A percentile compares a stretch with the other conserved stretches of the same genome.
These are phyloP conservation scores for Tolypocladium album DNA, from an alignment of 2,329 filamentous ascomycete species.

Conservation along the genomic window DNA sequence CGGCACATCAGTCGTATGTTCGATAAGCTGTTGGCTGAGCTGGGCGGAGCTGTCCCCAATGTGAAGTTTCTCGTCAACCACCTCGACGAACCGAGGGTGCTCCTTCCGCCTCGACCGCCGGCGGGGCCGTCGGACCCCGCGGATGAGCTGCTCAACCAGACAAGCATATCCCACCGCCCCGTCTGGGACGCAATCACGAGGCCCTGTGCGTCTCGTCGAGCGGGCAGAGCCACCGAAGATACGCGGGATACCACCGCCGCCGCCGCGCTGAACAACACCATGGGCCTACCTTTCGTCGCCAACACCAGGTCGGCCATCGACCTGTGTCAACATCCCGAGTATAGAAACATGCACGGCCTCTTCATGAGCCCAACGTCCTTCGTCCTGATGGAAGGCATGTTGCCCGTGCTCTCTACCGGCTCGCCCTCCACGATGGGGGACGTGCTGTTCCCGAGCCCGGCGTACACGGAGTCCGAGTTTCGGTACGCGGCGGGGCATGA, in stretches of 20 bases:
- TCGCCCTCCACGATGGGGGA: constrained; percentile 36
- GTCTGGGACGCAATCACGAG: constrained; percentile 21
- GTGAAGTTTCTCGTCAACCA: constrained; percentile 33
- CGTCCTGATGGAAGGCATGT: constrained; percentile 22
- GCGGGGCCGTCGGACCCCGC: neutral
- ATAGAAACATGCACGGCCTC: constrained; percentile 31
- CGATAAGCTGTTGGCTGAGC: constrained; percentile 16
- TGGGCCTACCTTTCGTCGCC: constrained; percentile 24
- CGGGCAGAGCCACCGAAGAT: too few relatives aligned
- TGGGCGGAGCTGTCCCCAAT: constrained; percentile 19
- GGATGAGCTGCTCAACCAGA: constrained; percentile 7
- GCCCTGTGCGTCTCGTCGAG: neutral
- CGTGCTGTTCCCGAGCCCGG: constrained; percentile 39
- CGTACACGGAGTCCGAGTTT: constrained; percentile 31
- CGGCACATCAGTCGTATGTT: constrained; percentile 21
- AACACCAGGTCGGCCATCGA: constrained; percentile 17
- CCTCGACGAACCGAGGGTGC: constrained; percentile 34
- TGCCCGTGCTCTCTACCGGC: constrained; percentile 37
- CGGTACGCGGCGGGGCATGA: constrained; percentile 29
- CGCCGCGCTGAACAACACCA: neutral
- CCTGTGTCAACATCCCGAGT: constrained; percentile 34
- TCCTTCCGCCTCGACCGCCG: constrained; percentile 15
- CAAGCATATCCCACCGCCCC: constrained; percentile 14
- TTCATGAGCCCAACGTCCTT: constrained; percentile 31
- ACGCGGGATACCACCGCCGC: neutral